phyloP scores from a whole-genome alignment of 495 filamentous ascomycete species.

The Trichoderma asperelloides region DNA sequence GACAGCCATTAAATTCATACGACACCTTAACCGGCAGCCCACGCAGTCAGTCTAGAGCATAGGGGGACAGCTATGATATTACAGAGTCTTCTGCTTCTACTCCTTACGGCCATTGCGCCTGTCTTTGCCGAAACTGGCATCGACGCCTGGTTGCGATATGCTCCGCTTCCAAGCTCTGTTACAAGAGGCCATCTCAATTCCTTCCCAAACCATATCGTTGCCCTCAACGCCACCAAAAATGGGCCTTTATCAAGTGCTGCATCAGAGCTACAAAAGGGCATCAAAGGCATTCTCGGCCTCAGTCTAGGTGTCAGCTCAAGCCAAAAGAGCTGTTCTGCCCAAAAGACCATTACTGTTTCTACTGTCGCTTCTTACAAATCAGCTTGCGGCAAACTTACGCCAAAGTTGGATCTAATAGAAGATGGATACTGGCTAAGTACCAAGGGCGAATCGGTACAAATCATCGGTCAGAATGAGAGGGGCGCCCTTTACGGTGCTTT shows the following conservation, averaged over 20 bases:
- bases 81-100: constrained; percentile 18
- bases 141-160: constrained; percentile 58
- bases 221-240: constrained; percentile 40
- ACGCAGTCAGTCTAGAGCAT: neutral
- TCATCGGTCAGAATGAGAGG: constrained; percentile 59
- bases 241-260: constrained; percentile 52
- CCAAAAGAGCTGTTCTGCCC: constrained; percentile 14
- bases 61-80: constrained; percentile 16
- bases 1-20: neutral
- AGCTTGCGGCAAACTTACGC: constrained; percentile 22
- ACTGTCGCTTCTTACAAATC: constrained; percentile 44
- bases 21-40: neutral
- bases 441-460: constrained; percentile 37
- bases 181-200: constrained; percentile 19
- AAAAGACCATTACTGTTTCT: constrained; percentile 43
- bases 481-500: constrained; percentile 63
- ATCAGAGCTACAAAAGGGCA: constrained; percentile 49
- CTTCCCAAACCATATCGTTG: constrained; percentile 35
- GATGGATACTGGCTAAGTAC: constrained; percentile 57
- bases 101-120: constrained; percentile 24
- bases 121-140: constrained; percentile 48
- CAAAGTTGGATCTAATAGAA: constrained; percentile 37
- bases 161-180: constrained; percentile 37
- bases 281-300: constrained; percentile 45
- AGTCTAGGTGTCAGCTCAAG: constrained; percentile 26